These are phyloP conservation scores for Plasmodium malariae DNA, from an alignment of 169 alveolate genomes.

Conservation along the genomic window DNA sequence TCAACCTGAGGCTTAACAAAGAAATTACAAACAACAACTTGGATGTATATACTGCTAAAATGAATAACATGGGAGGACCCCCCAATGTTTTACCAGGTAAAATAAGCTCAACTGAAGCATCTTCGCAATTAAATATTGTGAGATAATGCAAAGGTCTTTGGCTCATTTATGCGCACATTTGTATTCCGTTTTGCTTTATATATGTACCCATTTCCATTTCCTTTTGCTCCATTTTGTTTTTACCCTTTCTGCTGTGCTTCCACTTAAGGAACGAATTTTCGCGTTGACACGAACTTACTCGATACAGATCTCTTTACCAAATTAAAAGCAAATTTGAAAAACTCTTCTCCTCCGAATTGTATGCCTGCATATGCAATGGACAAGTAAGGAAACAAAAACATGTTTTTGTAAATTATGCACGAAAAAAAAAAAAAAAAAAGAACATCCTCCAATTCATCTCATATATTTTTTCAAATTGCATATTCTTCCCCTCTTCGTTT, in stretches of 20 bases:
- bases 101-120: too few relatives aligned
- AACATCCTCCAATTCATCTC: neutral
- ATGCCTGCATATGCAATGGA: slow-evolving; percentile 33
- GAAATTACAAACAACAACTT: slow-evolving; percentile 56
- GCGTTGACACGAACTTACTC: slow-evolving; percentile 49
- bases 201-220: too few relatives aligned
- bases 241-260: too few relatives aligned
- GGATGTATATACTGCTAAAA: slow-evolving; percentile 31
- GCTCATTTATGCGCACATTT: too few relatives aligned
- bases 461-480: neutral
- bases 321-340: slow-evolving; percentile 62
- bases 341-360: slow-evolving; percentile 6
- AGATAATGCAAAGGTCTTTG: too few relatives aligned
- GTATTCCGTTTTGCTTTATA: too few relatives aligned
- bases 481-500: neutral
- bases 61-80: slow-evolving; percentile 29
- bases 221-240: neutral
- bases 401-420: neutral
- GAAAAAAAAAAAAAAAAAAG: slow-evolving; percentile 9
- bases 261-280: slow-evolving; percentile 37
- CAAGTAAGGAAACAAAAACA: slow-evolving; percentile 8
- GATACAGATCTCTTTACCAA: slow-evolving; percentile 58
- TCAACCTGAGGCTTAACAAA: slow-evolving; percentile 54
- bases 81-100: slow-evolving; percentile 52
- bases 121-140: too few relatives aligned